These are phyloP conservation scores for Citeromyces matritensis DNA, from an alignment of 805 yeast genomes.

Conservation along the genomic window DNA sequence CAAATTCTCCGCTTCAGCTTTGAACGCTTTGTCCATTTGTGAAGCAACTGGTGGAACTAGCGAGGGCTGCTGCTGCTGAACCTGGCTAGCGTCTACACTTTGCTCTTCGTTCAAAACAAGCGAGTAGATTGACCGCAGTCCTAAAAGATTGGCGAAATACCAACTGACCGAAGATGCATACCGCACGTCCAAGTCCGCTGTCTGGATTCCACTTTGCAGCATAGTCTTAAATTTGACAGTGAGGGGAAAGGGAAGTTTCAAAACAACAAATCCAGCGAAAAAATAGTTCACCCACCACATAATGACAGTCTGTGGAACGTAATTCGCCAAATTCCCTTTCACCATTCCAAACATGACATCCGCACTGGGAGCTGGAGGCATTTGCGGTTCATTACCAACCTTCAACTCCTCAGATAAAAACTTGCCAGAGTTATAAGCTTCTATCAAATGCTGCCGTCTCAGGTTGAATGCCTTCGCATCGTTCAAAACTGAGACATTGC, in stretches of 20 bases:
- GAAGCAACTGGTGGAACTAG: conserved; percentile 41
- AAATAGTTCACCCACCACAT: conserved; percentile 96
- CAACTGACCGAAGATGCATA: conserved; percentile 93
- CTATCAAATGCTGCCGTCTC: conserved; percentile 32
- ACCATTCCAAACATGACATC: conserved; percentile 68
- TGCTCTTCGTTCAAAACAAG: conserved; percentile 39
- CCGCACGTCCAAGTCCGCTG: conserved; percentile 74
- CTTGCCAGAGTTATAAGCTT: conserved; percentile 33
- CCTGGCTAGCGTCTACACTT: conserved; percentile 21
- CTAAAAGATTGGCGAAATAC: conserved; percentile 83
- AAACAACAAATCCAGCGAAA: conserved; percentile 80
- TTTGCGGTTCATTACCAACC: conserved; percentile 17
- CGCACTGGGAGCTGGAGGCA: conserved; percentile 43
- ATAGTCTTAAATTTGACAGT: conserved; percentile 83
- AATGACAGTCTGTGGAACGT: conserved; percentile 81
- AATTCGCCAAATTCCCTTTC: conserved; percentile 69
- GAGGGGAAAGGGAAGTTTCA: conserved; percentile 83
- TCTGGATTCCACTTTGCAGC: conserved; percentile 78
- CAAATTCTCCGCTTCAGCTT: conserved; percentile 53
- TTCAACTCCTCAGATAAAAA: conserved; percentile 35
- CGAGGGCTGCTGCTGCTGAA: conserved; percentile 12
- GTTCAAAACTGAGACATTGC: conserved; percentile 32
- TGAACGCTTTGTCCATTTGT: conserved; percentile 46
- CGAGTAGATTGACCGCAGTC: conserved; percentile 66
- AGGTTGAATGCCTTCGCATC: conserved; percentile 29